phyloP scores from a whole-genome alignment of 73 alveolate species.

The Tetrahymena thermophila region DNA sequence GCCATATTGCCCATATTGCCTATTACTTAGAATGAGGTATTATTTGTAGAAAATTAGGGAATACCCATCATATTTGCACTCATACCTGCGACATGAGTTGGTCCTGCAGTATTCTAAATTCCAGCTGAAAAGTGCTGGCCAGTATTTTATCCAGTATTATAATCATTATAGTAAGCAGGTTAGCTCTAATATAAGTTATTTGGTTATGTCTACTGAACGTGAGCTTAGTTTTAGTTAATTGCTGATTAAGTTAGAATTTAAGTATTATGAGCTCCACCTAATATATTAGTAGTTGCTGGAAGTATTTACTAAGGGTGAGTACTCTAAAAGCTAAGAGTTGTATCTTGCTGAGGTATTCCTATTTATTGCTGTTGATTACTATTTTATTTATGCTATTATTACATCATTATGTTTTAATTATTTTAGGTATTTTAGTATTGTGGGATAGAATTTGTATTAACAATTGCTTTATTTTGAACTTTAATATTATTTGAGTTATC shows the following conservation, averaged over 20 bases:
- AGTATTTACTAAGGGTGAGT: neutral
- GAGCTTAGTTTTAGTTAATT: neutral
- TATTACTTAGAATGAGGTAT: neutral
- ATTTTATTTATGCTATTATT: neutral
- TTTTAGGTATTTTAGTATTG: neutral
- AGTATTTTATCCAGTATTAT: neutral
- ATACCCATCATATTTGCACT: neutral
- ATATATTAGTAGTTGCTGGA: neutral
- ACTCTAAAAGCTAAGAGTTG: neutral
- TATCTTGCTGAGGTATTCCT: neutral
- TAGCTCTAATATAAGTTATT: neutral
- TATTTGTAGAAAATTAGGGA: neutral
- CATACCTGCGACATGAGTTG: neutral
- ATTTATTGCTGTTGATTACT: neutral
- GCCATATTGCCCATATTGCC: neutral
- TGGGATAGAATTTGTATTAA: neutral
- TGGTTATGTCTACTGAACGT: neutral
- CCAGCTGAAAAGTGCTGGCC: neutral
- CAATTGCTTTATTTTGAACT: neutral
- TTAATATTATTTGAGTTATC: neutral
- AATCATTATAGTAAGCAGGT: neutral
- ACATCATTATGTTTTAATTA: neutral
- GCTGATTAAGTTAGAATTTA: neutral
- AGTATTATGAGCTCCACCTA: neutral
- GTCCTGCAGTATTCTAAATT: neutral